These are phyloP conservation scores for Persicaria tinctoria DNA, from an alignment of 148 eudicot genomes.

Conservation along the genomic window DNA sequence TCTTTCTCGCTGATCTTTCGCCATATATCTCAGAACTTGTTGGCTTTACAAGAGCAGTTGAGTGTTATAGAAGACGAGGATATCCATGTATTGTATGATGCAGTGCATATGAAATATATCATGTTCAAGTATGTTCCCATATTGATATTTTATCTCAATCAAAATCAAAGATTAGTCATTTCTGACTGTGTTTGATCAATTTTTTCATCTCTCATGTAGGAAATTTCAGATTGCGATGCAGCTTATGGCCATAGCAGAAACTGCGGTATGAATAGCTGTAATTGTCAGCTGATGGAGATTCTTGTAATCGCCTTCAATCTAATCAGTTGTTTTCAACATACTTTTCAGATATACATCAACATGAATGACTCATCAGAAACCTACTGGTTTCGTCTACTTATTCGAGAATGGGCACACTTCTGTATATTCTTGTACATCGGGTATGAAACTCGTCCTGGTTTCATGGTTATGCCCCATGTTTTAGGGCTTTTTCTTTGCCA, in stretches of 20 bases:
- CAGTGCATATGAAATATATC: slow-evolving; percentile 61
- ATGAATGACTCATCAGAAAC: slow-evolving; percentile 57
- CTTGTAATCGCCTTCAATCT: not conserved
- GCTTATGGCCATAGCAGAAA: slow-evolving; percentile 71
- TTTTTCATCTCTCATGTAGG: slow-evolving; percentile 33
- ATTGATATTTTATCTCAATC: not conserved
- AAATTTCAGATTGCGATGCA: slow-evolving; percentile 85
- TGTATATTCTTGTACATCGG: slow-evolving; percentile 85
- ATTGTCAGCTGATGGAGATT: not conserved
- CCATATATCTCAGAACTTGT: slow-evolving; percentile 66
- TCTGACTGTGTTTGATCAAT: not conserved
- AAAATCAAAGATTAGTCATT: not conserved
- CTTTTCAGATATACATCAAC: slow-evolving; percentile 61
- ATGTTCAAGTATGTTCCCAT: slow-evolving; percentile 73
- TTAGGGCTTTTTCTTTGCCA: not conserved
- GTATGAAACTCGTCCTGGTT: slow-evolving; percentile 25
- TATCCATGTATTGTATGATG: slow-evolving; percentile 68
- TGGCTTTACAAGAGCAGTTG: slow-evolving; percentile 66
- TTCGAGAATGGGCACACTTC: slow-evolving; percentile 84
- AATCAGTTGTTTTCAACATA: not conserved
- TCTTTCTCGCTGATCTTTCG: slow-evolving; percentile 78
- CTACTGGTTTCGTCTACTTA: slow-evolving; percentile 75
- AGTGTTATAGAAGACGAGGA: slow-evolving; percentile 63
- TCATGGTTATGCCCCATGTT: not conserved
- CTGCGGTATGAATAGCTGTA: slow-evolving; percentile 35